Evolutionary conservation across 441 rosid genomes (phyloP).

Genomic region (Gossypium armourianum): DNA sequence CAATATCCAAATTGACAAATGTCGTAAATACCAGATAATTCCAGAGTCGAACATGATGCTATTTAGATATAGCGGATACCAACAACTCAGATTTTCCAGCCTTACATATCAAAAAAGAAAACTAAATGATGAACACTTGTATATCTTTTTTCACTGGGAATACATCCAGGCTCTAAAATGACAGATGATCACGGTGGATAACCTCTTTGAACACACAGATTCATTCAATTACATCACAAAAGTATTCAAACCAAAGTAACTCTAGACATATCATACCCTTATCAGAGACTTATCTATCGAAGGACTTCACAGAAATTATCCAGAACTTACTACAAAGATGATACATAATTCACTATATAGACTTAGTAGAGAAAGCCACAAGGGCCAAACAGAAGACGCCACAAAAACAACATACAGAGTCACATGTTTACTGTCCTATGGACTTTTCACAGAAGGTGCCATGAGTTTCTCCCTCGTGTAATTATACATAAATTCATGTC

Average conservation of each 20-base stretch:
- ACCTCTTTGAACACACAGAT: not conserved
- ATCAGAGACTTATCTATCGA: not conserved
- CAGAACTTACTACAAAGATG: not conserved
- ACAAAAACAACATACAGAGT: not conserved
- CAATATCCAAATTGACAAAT: not conserved
- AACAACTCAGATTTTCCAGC: not conserved
- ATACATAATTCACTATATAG: not conserved
- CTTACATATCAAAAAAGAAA: not conserved
- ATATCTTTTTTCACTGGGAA: not conserved
- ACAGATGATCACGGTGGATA: not conserved
- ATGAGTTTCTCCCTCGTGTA: not conserved
- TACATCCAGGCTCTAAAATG: not conserved
- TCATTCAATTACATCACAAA: not conserved
- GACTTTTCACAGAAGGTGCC: not conserved
- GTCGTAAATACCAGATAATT: not conserved
- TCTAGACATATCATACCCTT: not conserved
- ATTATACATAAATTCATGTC: not conserved
- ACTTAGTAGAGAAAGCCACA: not conserved
- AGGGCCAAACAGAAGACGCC: not conserved
- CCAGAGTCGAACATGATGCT: not conserved
- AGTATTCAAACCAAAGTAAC: not conserved
- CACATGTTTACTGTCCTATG: not conserved
- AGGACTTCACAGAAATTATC: not conserved
- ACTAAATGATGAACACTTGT: not conserved
- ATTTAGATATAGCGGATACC: not conserved